Base-by-base conservation (phyloP, 2,329 filamentous ascomycete species). In the Chlorencoelia australis region DNA sequence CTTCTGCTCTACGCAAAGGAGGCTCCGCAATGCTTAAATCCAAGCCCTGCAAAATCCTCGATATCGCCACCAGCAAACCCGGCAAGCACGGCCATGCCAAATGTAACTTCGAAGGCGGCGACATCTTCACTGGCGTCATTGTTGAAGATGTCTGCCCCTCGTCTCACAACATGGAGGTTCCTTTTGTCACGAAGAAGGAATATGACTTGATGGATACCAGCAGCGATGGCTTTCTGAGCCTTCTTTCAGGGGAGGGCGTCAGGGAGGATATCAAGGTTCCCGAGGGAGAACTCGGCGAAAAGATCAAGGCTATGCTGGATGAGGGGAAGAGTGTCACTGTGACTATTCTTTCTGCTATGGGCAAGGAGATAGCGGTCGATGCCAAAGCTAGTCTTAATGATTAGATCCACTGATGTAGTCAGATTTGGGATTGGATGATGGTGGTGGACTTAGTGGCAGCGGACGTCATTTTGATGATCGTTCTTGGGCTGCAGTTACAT, bases 51-150 rank as follows among this genome's bases (percentile, higher is more conserved):
- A 31, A 32, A 8, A 40, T 40, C 28, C 27, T 35, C 27, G 32
- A 40, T 18, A 18, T 35, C 33, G 31, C 7, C 16, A 40, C 32
- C 15, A 15, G 32, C 14, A 40, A 40, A 17, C 32, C 37, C 14
- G 37, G 32, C 32, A 40, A 40, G 17, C 37, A 40, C 28, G 37
- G 32, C 3, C 37, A 40, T 22, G 37, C 32, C 3, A 40, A 40
- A 18, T 35, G 26, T 18, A 19, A 27, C 4, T 35, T 40, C 20
- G 25, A 25, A 18, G 37, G 33, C 25, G 17, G 11, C 4, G 32
- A 35, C 20, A 39, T 39, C 30, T 39, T 39, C 26, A 35, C 37
- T 11, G 32, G 25, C 27, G 27, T 14, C 8, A 15, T 26, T 14
- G 37, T 39, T 20, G 37, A 35, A 16, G 37, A 39, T 15, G 17